Percentiles rank a stretch among this genome's conserved stretches.
Conservation (phyloP, 108 stramenopile species). For the Parietichytrium sp. region DNA sequence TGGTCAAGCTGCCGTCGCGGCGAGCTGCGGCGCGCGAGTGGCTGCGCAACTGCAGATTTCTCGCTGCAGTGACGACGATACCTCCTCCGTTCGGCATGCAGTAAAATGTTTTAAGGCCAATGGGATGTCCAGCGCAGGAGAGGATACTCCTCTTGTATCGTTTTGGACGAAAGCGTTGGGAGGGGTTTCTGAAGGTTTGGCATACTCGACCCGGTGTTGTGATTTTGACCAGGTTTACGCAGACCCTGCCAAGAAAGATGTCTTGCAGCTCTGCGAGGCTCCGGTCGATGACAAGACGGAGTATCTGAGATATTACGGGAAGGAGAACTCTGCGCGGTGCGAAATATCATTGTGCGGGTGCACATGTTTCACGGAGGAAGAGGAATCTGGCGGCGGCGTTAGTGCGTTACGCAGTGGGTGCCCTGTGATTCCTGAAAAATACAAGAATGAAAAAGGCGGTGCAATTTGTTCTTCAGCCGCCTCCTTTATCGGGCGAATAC, state of each 20-base stretch:
- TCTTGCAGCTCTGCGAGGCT: constrained; percentile 24
- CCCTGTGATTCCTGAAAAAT: neutral
- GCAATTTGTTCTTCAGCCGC: neutral
- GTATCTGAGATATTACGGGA: neutral
- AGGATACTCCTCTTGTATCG: neutral
- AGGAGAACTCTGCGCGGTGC: neutral
- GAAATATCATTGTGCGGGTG: constrained; percentile 19
- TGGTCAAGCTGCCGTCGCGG: no score
- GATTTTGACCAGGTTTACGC: constrained; percentile 7
- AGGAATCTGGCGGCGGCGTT: no score
- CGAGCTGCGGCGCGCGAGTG: neutral
- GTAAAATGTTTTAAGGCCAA: neutral
- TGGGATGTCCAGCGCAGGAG: neutral
- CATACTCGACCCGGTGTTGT: constrained; percentile 8
- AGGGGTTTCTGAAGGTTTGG: neutral
- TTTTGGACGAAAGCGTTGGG: neutral
- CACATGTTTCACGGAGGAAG: neutral
- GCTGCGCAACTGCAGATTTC: neutral
- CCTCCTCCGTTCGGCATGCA: neutral
- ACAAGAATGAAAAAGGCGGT: neutral
- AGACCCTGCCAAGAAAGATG: neutral
- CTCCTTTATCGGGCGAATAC: no score
- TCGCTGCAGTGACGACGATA: neutral
- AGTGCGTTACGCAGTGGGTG: no score
- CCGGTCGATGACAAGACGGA: neutral